phyloP scores from a whole-genome alignment of 768 basidiomycete genomes.

The Tubosaeta sp. region DNA sequence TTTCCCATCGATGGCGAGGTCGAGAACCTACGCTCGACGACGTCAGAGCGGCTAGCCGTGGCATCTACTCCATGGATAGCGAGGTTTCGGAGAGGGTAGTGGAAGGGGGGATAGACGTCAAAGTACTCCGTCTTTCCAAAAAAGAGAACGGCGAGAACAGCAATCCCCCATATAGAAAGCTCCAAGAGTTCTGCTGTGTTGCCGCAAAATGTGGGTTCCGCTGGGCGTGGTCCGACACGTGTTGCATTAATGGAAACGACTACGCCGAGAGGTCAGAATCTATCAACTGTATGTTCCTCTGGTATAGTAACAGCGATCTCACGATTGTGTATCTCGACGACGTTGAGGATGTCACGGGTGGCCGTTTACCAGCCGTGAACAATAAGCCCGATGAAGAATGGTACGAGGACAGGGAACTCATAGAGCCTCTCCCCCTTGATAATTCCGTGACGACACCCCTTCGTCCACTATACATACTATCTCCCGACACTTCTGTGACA shows the following conservation, averaged over 20 bases:
- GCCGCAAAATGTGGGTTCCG: slow-evolving; percentile 28
- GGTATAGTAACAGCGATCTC: slow-evolving; percentile 26
- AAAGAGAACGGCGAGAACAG: not conserved
- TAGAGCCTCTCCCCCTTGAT: too few species aligned
- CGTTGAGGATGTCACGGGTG: too few species aligned
- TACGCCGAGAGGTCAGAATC: too few species aligned
- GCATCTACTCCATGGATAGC: slow-evolving; percentile 18
- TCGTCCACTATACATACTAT: too few species aligned
- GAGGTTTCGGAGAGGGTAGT: not conserved
- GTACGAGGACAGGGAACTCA: too few species aligned
- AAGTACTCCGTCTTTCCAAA: not conserved
- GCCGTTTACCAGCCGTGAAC: slow-evolving; percentile 12
- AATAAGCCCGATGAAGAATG: too few species aligned
- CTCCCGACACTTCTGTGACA: slow-evolving; percentile 3
- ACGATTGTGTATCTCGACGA: too few species aligned
- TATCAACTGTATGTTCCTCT: too few species aligned
- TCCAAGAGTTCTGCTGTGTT: slow-evolving; percentile 28
- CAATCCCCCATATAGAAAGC: slow-evolving; percentile 12
- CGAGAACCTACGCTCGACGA: slow-evolving; percentile 16
- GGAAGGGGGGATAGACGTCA: not conserved
- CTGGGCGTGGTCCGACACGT: slow-evolving; percentile 31
- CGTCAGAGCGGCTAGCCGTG: slow-evolving; percentile 5
- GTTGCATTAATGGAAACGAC: too few species aligned
- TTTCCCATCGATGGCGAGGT: slow-evolving; percentile 24
- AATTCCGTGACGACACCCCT: too few species aligned